Conservation (phyloP, 2,329 filamentous ascomycete species). For the Aspergillus felis region DNA sequence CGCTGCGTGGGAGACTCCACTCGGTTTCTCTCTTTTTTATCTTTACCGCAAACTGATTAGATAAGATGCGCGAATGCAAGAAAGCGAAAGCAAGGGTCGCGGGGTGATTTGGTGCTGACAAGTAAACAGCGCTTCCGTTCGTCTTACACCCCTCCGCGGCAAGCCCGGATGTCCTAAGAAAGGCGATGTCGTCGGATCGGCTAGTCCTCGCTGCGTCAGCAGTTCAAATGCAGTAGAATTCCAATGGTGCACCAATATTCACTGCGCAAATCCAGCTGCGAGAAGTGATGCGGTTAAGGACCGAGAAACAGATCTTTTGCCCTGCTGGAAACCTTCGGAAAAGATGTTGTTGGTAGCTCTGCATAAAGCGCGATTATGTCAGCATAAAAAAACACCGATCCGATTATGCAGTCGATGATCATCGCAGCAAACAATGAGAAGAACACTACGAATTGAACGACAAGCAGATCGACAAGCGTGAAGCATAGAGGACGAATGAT, state of each 20-base stretch:
- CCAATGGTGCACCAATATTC: not conserved
- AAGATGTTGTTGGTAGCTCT: not conserved
- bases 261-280: not conserved
- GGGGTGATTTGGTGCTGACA: too few relatives aligned
- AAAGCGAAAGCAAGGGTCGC: not conserved
- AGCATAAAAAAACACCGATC: not conserved
- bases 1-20: not conserved
- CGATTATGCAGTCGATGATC: not conserved
- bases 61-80: not conserved
- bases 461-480: not conserved
- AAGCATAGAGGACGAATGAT: not conserved
- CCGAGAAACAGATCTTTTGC: not conserved
- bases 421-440: not conserved
- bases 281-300: not conserved
- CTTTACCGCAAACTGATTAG: not conserved
- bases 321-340: not conserved
- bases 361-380: not conserved
- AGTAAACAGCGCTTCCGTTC: not conserved
- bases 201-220: not conserved
- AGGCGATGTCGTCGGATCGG: not conserved
- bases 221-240: not conserved
- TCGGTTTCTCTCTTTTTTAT: not conserved
- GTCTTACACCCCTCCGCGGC: not conserved
- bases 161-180: not conserved
- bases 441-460: not conserved